Percentiles rank a stretch among this genome's conserved stretches.
Conservation (phyloP, 495 filamentous ascomycete genomes). For the Penicillium paradoxum region DNA sequence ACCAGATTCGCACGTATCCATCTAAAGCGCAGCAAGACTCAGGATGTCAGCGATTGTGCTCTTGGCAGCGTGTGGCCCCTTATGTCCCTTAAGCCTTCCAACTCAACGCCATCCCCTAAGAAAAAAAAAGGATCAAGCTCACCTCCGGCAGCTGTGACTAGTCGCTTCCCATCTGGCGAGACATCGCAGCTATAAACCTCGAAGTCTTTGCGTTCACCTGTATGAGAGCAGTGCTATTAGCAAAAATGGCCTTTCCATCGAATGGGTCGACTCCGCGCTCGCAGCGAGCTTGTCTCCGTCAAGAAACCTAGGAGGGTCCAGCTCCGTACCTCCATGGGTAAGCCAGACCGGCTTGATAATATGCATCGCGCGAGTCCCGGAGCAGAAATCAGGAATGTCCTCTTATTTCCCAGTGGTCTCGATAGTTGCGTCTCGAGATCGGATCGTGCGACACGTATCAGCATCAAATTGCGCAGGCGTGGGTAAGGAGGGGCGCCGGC, state of each 20-base stretch:
- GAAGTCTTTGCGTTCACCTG: slow-evolving; percentile 92
- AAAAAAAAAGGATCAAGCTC: slow-evolving; percentile 20
- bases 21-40: slow-evolving; percentile 46
- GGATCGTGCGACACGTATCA: neutral
- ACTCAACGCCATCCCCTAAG: neutral
- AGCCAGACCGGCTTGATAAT: slow-evolving; percentile 94
- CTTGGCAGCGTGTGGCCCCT: neutral
- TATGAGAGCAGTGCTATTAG: slow-evolving; percentile 5
- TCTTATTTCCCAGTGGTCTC: neutral
- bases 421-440: neutral
- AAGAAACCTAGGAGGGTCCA: slow-evolving; percentile 13
- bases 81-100: neutral
- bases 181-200: slow-evolving; percentile 98
- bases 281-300: neutral
- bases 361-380: slow-evolving; percentile 55
- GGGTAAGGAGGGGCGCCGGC: neutral
- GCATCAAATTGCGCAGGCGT: neutral
- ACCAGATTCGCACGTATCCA: slow-evolving; percentile 97
- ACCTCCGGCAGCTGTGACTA: slow-evolving; percentile 94
- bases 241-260: neutral
- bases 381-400: slow-evolving; percentile 4
- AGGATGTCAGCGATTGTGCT: slow-evolving; percentile 11
- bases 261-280: neutral
- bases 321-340: slow-evolving; percentile 70
- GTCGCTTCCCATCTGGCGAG: slow-evolving; percentile 83